Evolutionary conservation across 2,329 filamentous ascomycete species (phyloP), one percentile per base, ranked within the genome.

Genomic region (Didymella glomerata): DNA sequence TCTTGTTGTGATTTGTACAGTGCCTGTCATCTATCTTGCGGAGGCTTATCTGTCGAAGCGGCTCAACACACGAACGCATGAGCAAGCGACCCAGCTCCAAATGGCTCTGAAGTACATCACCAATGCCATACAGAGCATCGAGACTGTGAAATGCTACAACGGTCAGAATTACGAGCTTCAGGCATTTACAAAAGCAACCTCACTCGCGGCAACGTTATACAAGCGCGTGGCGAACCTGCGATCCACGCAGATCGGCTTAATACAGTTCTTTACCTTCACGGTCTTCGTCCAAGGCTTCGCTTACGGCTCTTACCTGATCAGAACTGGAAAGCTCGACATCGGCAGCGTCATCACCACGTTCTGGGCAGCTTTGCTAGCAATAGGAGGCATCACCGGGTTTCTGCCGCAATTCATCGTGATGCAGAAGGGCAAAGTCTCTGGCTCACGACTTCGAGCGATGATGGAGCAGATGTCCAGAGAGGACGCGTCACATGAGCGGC

Each of bases 241-340:
- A 64, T 87, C 90, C 0, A 73, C 88, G 3, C 93, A 97, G 70
- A 87, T 91, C 70, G 88, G 88, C 0, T 85, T 90, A 47, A 83
- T 91, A 50, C 88, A 89, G 46, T 86, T 96, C 65, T 88, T 93
- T 80, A 88, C 90, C 28, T 84, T 92, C 3, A 83, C 82, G 1
- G 88, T 97, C 73, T 97, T 98, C 65, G 89, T 96, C 0, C 85
- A 93, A 57, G 93, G 93, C 0, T 97, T 98, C 70, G 97, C 91
- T 86, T 96, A 93, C 67, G 93, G 93, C 0, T 85, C 89, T 27
- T 80, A 85, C 1, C 83, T 97, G 1, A 87, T 95, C 10, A 80
- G 82, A 10, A 77, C 84, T 1, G 87, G 86, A 1, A 75, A 82
- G 0, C 78, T 86, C 13, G 82, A 80, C 11, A 80, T 91, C 0